phyloP scores from a whole-genome alignment of 495 filamentous ascomycete genomes.

The Massariosphaeria phaeospora region DNA sequence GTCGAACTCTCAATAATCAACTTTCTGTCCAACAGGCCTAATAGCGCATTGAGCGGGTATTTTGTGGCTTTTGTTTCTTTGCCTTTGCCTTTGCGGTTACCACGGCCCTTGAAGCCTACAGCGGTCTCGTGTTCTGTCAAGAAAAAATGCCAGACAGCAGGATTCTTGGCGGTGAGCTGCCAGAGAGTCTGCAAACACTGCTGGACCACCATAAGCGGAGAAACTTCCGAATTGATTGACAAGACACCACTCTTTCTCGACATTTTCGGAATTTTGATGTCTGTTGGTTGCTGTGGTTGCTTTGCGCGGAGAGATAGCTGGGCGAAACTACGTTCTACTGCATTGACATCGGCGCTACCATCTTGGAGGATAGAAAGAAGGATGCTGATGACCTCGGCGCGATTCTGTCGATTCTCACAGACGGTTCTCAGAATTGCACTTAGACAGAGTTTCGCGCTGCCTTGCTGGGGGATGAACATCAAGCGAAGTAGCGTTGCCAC shows the following conservation, averaged over 20 bases:
- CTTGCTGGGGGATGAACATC: constrained; percentile 93
- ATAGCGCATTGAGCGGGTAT: constrained; percentile 85
- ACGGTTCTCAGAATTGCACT: constrained; percentile 82
- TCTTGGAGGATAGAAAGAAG: constrained; percentile 95
- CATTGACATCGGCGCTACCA: constrained; percentile 84
- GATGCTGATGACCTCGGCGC: constrained; percentile 88
- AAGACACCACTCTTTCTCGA: constrained; percentile 60
- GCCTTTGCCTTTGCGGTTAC: constrained; percentile 74
- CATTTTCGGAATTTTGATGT: constrained; percentile 75
- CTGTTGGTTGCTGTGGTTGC: constrained; percentile 57
- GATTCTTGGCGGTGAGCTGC: constrained; percentile 74
- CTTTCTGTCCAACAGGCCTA: constrained; percentile 81
- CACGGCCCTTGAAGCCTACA: constrained; percentile 65
- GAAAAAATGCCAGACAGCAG: constrained; percentile 86
- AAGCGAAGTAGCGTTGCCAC: constrained; percentile 89
- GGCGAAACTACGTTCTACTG: constrained; percentile 90
- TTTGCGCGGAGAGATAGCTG: constrained; percentile 88
- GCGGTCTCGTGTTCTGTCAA: constrained; percentile 85
- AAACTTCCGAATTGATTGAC: constrained; percentile 63
- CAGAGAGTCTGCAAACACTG: constrained; percentile 82
- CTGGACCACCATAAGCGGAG: constrained; percentile 89
- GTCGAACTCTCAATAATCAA: constrained; percentile 90
- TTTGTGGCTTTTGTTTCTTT: constrained; percentile 71
- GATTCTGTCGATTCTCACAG: constrained; percentile 89
- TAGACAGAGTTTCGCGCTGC: constrained; percentile 70